Percentiles rank a stretch among this genome's conserved stretches.
phyloP scores from a whole-genome alignment of 176 grass and related monocot genomes.

The Aegilops speltoides region DNA sequence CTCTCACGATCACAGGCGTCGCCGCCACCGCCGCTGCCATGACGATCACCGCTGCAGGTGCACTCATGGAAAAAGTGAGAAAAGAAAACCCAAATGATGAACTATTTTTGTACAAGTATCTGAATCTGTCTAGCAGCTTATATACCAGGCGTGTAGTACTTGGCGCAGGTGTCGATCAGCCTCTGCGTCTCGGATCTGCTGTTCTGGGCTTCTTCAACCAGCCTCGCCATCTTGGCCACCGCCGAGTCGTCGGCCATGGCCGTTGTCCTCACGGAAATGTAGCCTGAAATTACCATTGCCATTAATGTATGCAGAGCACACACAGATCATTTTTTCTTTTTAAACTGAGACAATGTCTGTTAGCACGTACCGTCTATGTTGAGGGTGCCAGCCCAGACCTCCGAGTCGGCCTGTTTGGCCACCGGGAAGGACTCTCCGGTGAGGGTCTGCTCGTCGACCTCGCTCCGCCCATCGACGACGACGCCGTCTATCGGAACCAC shows the following conservation, averaged over 20 bases:
- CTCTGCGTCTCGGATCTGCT: conserved; percentile 71
- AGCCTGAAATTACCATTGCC: conserved; percentile 42
- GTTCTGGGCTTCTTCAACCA: conserved; percentile 96
- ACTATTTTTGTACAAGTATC: too few species aligned
- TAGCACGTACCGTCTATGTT: conserved; percentile 72
- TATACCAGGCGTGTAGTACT: conserved; percentile 86
- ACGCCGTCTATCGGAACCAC: conserved; percentile 81
- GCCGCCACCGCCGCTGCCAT: conserved; percentile 58
- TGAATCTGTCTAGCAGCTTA: background rate
- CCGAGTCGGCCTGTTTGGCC: conserved; percentile 65
- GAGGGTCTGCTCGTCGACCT: conserved; percentile 86
- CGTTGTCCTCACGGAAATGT: conserved; percentile 88
- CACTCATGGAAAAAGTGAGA: conserved; percentile 6
- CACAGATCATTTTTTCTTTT: too few species aligned
- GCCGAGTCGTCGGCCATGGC: conserved; percentile 79
- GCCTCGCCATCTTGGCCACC: conserved; percentile 86
- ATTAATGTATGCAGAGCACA: background rate
- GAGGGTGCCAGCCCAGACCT: conserved; percentile 92
- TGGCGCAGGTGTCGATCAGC: conserved; percentile 81
- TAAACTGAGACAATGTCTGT: background rate
- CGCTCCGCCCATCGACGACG: conserved; percentile 73
- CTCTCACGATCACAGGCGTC: conserved; percentile 49
- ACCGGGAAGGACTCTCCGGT: conserved; percentile 93
- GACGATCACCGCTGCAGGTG: conserved; percentile 68
- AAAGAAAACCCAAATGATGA: too few species aligned